Evolutionary conservation across 2,329 filamentous ascomycete species (phyloP), one percentile per base, ranked within the genome.

Genomic region (Fusarium chlamydosporum): DNA sequence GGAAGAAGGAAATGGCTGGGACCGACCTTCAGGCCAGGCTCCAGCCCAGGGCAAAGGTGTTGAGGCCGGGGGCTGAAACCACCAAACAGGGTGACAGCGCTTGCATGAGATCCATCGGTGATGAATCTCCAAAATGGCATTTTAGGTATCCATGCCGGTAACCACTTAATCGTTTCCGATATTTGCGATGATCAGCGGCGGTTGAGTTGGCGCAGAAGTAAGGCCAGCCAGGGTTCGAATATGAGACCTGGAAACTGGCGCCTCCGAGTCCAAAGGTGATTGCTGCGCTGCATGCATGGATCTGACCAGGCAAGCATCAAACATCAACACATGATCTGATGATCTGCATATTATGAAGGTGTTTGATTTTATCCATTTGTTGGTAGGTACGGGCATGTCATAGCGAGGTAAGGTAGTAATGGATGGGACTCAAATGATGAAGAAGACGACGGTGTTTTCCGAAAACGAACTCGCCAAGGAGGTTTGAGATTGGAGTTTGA

Each of bases 91-190:
- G 40, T 55, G 60, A 58, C 50, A 61, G 56, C 60, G 53, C 42
- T 45, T 72, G 65, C 68, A 72, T 72, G 68, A 73, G 65, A 73
- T 65, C 61, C 63, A 63, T 70, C 60, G 52, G 65, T 61, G 54
- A 68, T 65, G 56, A 43, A 60, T 60, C 42, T 72, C 56, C 38
- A 66, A 68, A 70, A 46, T 58, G 66, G 54, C 63, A 60, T 41
- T 73, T 72, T 55, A 45, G 65, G 61, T 51, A 52, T 57, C 42
- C 52, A 50, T 47, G 60, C 63, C 68, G 58, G 64, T 34, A 69
- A 56, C 68, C 66, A 60, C 58, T 64, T 56, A 69, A 60, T 69
- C 66, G 61, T 64, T 64, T 58, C 71, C 62, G 58, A 73, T 70
- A 46, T 52, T 73, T 52, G 68, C 55, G 60, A 56, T 64, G 71